These are phyloP conservation scores for Leucosporidium scottii DNA, from an alignment of 768 basidiomycete genomes.

Conservation along the genomic window DNA sequence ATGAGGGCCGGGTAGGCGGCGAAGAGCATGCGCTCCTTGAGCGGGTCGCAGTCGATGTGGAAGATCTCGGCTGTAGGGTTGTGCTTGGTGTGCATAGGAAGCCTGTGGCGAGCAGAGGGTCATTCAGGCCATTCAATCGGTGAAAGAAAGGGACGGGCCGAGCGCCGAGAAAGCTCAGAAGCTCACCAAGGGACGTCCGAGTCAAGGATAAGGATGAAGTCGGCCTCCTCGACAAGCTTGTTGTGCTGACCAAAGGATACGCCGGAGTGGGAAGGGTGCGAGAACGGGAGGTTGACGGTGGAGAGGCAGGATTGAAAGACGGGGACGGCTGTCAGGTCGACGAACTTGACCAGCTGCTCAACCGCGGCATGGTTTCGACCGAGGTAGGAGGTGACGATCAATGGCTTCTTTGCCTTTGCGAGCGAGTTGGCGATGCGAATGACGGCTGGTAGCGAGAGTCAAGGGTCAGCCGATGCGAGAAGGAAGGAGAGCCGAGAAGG, in stretches of 20 bases:
- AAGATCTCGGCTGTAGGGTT: conserved; percentile 50
- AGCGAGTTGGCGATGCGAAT: conserved; percentile 51
- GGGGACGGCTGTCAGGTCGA: conserved; percentile 53
- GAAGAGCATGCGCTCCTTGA: conserved; percentile 46
- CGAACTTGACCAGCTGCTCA: conserved; percentile 48
- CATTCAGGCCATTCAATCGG: not conserved
- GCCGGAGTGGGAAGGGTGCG: conserved; percentile 54
- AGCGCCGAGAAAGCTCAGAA: not conserved
- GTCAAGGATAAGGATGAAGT: conserved; percentile 61
- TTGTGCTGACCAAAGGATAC: conserved; percentile 50
- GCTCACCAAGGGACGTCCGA: conserved; percentile 57
- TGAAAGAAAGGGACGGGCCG: too few relatives aligned
- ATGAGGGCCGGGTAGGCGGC: conserved; percentile 49
- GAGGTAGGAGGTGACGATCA: conserved; percentile 60
- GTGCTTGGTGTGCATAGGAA: conserved; percentile 41
- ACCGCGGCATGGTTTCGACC: conserved; percentile 54
- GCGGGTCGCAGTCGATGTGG: conserved; percentile 58
- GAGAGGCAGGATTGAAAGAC: conserved; percentile 52
- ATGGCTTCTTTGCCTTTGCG: conserved; percentile 50
- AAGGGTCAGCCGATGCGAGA: not conserved
- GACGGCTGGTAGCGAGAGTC: conserved; percentile 34
- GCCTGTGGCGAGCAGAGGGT: conserved; percentile 8
- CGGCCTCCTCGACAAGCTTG: conserved; percentile 51
- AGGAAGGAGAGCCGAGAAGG: not conserved
- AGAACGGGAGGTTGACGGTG: conserved; percentile 52